phyloP scores from a whole-genome alignment of 75 land plant species.

The Pinus taeda region DNA sequence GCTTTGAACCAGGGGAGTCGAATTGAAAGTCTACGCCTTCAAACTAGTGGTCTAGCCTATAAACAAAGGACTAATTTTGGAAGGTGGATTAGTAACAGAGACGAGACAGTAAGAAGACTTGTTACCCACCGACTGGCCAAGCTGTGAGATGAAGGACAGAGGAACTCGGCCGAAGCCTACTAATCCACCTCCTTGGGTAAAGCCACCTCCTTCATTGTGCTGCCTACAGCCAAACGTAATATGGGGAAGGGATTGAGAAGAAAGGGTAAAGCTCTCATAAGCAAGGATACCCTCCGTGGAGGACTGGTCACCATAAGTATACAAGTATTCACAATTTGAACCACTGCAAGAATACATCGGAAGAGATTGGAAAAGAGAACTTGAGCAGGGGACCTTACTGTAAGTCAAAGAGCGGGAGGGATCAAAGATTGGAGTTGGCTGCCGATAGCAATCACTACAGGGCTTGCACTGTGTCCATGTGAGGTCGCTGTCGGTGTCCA shows the following conservation, averaged over 20 bases:
- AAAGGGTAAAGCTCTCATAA: constrained; percentile 22
- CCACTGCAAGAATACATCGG: neutral
- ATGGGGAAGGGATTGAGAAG: neutral
- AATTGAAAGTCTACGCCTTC: neutral
- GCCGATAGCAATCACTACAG: constrained; percentile 21
- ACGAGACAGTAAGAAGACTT: constrained; percentile 27
- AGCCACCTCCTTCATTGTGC: constrained; percentile 26
- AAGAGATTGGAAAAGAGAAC: constrained; percentile 8
- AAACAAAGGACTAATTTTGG: neutral
- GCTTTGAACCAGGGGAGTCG: constrained; percentile 7
- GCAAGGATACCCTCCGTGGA: constrained; percentile 32
- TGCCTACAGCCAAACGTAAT: constrained; percentile 31
- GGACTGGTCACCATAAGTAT: constrained; percentile 41
- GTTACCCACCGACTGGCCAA: constrained; percentile 10
- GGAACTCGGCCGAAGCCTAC: constrained; percentile 19
- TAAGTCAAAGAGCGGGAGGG: constrained; percentile 22
- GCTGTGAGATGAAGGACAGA: constrained; percentile 25
- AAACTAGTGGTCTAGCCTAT: constrained; percentile 7
- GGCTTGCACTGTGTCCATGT: constrained; percentile 35
- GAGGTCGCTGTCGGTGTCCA: constrained; percentile 32
- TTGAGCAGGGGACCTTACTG: constrained; percentile 9
- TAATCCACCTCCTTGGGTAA: constrained; percentile 25
- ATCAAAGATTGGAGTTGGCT: constrained; percentile 20
- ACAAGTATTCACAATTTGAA: constrained; percentile 18
- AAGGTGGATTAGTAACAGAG: neutral